Base-by-base conservation (phyloP, 139 green algal species). In the Gonium pectorale region DNA sequence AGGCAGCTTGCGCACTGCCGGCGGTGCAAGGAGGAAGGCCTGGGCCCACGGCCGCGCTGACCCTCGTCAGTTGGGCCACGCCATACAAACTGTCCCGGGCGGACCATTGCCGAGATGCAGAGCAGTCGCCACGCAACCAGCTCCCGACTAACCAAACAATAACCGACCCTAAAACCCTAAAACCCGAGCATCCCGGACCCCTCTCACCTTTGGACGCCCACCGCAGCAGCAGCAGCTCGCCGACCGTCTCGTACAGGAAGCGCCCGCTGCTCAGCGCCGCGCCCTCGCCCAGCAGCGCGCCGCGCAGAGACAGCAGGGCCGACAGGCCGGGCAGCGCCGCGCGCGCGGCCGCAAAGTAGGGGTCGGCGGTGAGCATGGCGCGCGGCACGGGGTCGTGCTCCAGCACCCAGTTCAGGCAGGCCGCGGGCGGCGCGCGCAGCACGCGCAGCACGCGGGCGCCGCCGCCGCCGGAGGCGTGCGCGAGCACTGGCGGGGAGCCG, bases 341-440 rank as follows among this genome's bases (percentile, higher is more conserved):
- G 60, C 90, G 86, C 38, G 92, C 37, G 0, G 87, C 73, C 11
- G 72, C 26, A 22, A 94, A 94, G 29, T 90, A 86, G 26, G 92
- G 92, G 80, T 94, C 92, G 0, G 91, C 90, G 13, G 82, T 91
- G n/a, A 95, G 86, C 81, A 96, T 78, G 4, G 92, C 92, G 0
- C 92, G 85, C 0, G 93, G 93, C 27, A 96, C 85, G 0, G 92
- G 93, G 77, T 96, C 93, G 64, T 93, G 89, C 41, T 94, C 83
- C 38, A 95, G 87, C n/a, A 93, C 91, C 86, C 93, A 96, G 86
- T 92, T 94, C 19, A 77, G 54, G 9, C 91, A 41, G 26, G 52
- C 33, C 44, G 51, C 40, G 24, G 80, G 67, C n/a, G 80, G 67
- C 21, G 51, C 26, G 33, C 62, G 44, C 78, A 81, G 56, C 49